These are phyloP conservation scores for Suhomyces pyralidae DNA, from an alignment of 805 yeast genomes.

Conservation along the genomic window DNA sequence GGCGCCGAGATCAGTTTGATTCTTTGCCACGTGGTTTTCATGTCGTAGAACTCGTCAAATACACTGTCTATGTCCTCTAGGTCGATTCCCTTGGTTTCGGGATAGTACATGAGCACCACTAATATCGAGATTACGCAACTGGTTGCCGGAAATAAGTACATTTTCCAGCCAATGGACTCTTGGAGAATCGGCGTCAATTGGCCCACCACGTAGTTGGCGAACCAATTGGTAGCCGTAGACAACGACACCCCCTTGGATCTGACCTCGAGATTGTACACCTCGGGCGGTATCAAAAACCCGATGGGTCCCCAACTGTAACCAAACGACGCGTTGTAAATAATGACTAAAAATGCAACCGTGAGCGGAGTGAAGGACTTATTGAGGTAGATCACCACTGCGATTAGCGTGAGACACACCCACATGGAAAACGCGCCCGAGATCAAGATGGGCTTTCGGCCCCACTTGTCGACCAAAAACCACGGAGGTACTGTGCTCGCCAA, in stretches of 20 bases:
- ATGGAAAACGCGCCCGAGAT: constrained; percentile 39
- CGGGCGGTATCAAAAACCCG: constrained; percentile 44
- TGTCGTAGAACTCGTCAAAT: constrained; percentile 32
- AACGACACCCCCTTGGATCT: constrained; percentile 44
- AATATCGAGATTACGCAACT: constrained; percentile 35
- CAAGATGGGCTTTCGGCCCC: constrained; percentile 46
- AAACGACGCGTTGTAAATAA: constrained; percentile 41
- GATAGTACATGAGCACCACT: constrained; percentile 36
- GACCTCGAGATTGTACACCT: constrained; percentile 41
- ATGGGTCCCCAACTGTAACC: constrained; percentile 49
- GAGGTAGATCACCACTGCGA: constrained; percentile 34
- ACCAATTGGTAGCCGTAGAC: constrained; percentile 45
- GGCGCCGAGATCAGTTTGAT: constrained; percentile 4
- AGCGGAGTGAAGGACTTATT: constrained; percentile 33
- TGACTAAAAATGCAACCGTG: constrained; percentile 39
- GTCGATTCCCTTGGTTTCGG: constrained; percentile 46
- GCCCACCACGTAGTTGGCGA: constrained; percentile 44
- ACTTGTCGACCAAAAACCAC: constrained; percentile 44
- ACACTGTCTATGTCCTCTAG: constrained; percentile 40
- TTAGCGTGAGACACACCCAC: constrained; percentile 34
- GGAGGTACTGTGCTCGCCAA: constrained; percentile 41
- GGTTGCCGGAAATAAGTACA: constrained; percentile 39
- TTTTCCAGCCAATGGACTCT: constrained; percentile 38
- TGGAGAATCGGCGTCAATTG: constrained; percentile 44
- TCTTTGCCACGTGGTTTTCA: constrained; percentile 15